phyloP scores from a whole-genome alignment of 129 eudicot genomes.

The Chrysanthemum lavandulifolium region DNA sequence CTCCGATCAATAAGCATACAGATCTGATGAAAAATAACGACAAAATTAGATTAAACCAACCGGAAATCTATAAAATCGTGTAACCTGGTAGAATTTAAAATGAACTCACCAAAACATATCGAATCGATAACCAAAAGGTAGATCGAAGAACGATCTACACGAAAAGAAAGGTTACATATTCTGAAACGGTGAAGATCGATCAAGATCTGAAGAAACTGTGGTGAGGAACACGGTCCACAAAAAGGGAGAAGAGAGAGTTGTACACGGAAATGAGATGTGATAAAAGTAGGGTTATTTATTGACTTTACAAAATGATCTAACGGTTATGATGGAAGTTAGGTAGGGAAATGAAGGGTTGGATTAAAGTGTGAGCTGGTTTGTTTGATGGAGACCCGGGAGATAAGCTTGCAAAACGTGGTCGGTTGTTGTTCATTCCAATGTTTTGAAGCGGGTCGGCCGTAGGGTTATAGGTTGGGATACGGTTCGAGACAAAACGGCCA shows the following conservation, averaged over 20 bases:
- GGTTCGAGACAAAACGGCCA: too few relatives aligned
- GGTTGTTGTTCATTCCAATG: slow-evolving; percentile 10
- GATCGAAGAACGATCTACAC: slow-evolving; percentile 47
- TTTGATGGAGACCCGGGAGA: slow-evolving; percentile 22
- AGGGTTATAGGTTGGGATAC: too few relatives aligned
- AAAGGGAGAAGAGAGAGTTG: neutral
- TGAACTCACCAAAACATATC: neutral
- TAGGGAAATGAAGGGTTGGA: slow-evolving; percentile 22
- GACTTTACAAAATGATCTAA: slow-evolving; percentile 35
- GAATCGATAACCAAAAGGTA: slow-evolving; percentile 39
- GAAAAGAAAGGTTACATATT: neutral
- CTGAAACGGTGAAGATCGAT: neutral
- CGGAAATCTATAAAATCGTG: too few relatives aligned
- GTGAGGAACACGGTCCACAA: neutral
- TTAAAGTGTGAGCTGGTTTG: slow-evolving; percentile 21
- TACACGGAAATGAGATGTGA: slow-evolving; percentile 12
- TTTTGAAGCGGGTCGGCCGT: too few relatives aligned
- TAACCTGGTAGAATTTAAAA: neutral
- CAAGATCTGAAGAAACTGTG: slow-evolving; percentile 16
- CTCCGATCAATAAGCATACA: too few relatives aligned
- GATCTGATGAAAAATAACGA: too few relatives aligned
- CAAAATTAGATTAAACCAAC: too few relatives aligned
- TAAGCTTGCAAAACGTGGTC: slow-evolving; percentile 29
- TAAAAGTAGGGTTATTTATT: slow-evolving; percentile 36
- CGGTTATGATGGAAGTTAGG: slow-evolving; percentile 34